These are phyloP conservation scores for Fusarium concolor DNA, from an alignment of 2,329 filamentous ascomycete species.

Conservation along the genomic window DNA sequence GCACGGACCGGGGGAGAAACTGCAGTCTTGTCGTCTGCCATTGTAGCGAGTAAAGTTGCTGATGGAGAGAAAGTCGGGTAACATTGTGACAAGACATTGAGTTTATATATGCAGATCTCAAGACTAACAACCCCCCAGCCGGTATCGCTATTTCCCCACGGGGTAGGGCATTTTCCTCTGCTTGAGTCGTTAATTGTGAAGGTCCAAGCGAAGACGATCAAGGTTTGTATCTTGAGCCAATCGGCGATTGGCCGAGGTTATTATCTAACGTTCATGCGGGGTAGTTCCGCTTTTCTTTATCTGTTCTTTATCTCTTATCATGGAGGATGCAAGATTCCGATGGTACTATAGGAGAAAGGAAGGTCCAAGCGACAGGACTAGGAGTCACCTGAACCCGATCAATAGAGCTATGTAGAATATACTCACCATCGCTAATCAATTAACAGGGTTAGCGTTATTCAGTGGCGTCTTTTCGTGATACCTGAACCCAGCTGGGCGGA, in stretches of 20 bases:
- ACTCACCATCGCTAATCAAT: too few relatives aligned
- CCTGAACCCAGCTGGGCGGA: too few relatives aligned
- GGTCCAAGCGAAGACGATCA: conserved; percentile 4
- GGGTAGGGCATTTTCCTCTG: conserved; percentile 2
- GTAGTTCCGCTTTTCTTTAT: neutral
- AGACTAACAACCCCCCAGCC: neutral
- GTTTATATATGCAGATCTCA: conserved; percentile 2
- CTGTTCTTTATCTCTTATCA: neutral
- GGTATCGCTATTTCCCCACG: conserved; percentile 5
- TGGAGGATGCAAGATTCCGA: neutral
- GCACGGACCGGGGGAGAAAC: neutral
- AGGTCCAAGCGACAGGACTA: conserved; percentile 1
- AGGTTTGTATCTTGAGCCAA: neutral
- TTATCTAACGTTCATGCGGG: neutral
- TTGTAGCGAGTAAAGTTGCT: neutral
- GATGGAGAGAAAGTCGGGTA: fast-evolving
- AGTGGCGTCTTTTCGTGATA: neutral
- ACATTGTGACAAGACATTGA: neutral
- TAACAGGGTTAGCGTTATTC: neutral
- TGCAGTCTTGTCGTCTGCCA: conserved; percentile 6
- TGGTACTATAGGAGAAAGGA: neutral
- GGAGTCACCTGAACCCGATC: neutral
- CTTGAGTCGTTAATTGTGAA: neutral
- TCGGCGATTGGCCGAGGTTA: neutral
- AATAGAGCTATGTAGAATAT: neutral